Base-by-base conservation (phyloP, 1,284 basidiomycete species). In the Leccinum solheimii region DNA sequence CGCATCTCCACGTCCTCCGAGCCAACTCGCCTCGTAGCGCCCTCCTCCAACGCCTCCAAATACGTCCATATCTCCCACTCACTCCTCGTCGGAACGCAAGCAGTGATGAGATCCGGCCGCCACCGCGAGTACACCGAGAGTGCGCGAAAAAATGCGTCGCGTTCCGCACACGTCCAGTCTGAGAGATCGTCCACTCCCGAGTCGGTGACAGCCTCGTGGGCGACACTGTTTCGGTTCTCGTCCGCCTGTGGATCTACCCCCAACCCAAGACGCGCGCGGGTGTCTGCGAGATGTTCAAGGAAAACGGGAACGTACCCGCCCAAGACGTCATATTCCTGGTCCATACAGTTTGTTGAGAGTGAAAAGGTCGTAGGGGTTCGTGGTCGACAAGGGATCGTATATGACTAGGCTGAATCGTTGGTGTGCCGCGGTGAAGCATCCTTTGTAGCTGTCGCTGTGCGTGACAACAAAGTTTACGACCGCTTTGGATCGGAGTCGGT, bases 121-220 rank as follows among this genome's bases (percentile, higher is more conserved):
- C 76, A 74, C 23, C 72, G 62, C 1, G 76, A 77, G 58, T 72
- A 51, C 10, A 70, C 63, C 13, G 69, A 67, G 23, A 74, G 59
- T 1, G 69, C 72, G 67, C 84, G 87, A 69, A 93, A 94, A 75
- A 95, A 92, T 0, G 70, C 65, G 13, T 83, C 77, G 67, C 90
- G 90, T 69, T 95, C 92, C 7, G 74, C 64, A 0, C 80, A 68
- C 4, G 85, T 84, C 92, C 92, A 95, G 62, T 77, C 7, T 7
- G 62, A 52, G 23, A 13, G 23, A 0, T 53, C 9, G 7, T 45
- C 30, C 14, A 23, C 32, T 23, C 53, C 57, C 7, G 38, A 43
- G n/a, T 55, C 38, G 38, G 21, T 21, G 8, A 9, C 19, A 9
- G 2, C 14, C 2, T 49, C 56, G 32, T 48, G 45, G 32, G 11